Evolutionary conservation across 257 asterid genomes (phyloP), one percentile per base, ranked within the genome.

Genomic region (Solanum ahanhuiri): DNA sequence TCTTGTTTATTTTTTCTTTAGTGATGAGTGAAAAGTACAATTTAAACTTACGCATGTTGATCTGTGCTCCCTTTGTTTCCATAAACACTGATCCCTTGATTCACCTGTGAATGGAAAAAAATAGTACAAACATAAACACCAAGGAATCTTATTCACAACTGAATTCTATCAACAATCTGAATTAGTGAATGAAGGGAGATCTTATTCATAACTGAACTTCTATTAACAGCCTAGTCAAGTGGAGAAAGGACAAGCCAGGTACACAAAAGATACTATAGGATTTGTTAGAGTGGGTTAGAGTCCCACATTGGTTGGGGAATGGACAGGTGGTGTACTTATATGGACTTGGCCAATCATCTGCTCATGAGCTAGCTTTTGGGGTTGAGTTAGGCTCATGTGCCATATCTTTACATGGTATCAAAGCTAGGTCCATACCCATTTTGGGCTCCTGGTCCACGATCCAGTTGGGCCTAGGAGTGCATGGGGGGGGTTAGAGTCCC

Each of bases 41-140:
- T 45, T 10, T 70, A 85, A 71, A 90, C 98, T 20, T 91, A 97
- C 99, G 98, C 99, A 86, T 97, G 99, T 90, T 97, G 99, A 90
- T 97, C 99, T 83, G 99, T 97, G 94, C 99, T 97, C 89, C 99
- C 99, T 89, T 97, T 97, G 93, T 97, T 97, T 89, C 99, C 99
- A 88, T 97, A 97, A 41, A 97, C 99, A 77, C 95, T 89, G 81
- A 97, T 85, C 25, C 99, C 99, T 89, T 97, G 99, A 88, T 97
- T 97, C 90, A 97, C 99, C 99, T 97, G 89, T 85, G 81, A 39
- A 41, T 48, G 57, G 67, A 11, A 25, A 70, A 37, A 37, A 45
- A 37, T 30, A 30, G 43, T 37, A 85, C 31, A 71, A 85, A 60
- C 83, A 85, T 17, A 67, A 84, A 84, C 58, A 18, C 31, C 82